Percentiles rank a stretch among this genome's conserved stretches.
These are phyloP conservation scores for Cicer judaicum DNA, from an alignment of 306 rosid species.

Conservation along the genomic window DNA sequence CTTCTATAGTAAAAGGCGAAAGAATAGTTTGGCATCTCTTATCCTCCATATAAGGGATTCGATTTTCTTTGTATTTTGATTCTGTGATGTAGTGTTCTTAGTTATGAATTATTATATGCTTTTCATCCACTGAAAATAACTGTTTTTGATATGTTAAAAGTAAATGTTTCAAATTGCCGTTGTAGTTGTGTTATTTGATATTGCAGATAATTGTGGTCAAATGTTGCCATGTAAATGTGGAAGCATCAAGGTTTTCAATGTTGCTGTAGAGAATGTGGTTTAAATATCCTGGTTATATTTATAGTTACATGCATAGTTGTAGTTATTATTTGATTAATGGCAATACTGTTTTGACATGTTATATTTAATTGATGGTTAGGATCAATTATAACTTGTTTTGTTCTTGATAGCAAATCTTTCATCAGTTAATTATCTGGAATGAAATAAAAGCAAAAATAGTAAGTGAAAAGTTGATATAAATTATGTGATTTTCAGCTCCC, in stretches of 20 bases:
- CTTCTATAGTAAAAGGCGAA: too few relatives aligned
- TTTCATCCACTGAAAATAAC: neutral
- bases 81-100: constrained; percentile 1
- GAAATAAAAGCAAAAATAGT: too few relatives aligned
- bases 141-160: neutral
- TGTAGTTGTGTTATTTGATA: too few relatives aligned
- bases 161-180: too few relatives aligned
- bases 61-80: neutral
- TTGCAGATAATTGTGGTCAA: too few relatives aligned
- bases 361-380: neutral
- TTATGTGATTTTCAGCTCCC: neutral
- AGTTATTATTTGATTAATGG: neutral
- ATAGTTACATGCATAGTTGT: neutral
- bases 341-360: neutral
- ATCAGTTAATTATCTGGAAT: neutral
- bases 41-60: neutral
- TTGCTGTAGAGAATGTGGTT: neutral
- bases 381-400: neutral
- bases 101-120: neutral
- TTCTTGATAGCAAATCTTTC: neutral
- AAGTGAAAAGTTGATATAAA: neutral
- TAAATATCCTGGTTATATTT: neutral
- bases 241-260: too few relatives aligned
- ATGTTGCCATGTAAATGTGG: too few relatives aligned
- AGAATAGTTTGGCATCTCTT: too few relatives aligned